Percentiles rank a stretch among this genome's conserved stretches.
These are phyloP conservation scores for Zymoseptoria tritici DNA, from an alignment of 2,329 filamentous ascomycete species.

Conservation along the genomic window DNA sequence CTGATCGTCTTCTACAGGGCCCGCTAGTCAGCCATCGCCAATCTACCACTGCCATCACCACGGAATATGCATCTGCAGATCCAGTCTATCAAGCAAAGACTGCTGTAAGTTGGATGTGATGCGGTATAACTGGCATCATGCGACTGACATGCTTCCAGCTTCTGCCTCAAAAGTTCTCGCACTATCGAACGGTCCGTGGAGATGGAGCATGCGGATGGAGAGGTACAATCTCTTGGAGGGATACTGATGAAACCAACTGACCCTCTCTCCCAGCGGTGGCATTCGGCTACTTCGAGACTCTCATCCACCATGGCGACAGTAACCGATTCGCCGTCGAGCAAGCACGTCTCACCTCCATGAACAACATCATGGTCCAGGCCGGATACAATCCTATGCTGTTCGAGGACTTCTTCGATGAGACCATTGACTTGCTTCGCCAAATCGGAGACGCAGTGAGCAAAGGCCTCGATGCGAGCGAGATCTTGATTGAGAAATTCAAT, in stretches of 20 bases:
- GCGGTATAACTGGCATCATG: conserved; percentile 6
- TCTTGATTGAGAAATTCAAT: conserved; percentile 57
- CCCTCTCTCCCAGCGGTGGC: conserved; percentile 60
- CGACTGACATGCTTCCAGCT: conserved; percentile 44
- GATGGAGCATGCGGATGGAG: conserved; percentile 97
- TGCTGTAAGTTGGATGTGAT: conserved; percentile 51
- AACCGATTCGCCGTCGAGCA: conserved; percentile 62
- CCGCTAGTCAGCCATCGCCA: conserved; percentile 73
- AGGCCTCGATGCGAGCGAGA: conserved; percentile 42
- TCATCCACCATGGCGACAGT: conserved; percentile 61
- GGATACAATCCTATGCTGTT: conserved; percentile 64
- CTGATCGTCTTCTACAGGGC: conserved; percentile 51
- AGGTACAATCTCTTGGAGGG: conserved; percentile 55
- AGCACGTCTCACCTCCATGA: conserved; percentile 63
- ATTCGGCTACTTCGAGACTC: conserved; percentile 85
- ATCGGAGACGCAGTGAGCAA: conserved; percentile 50
- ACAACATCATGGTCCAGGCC: conserved; percentile 59
- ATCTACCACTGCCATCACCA: conserved; percentile 67
- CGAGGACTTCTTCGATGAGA: conserved; percentile 78
- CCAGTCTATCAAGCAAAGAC: conserved; percentile 81
- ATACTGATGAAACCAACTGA: conserved; percentile 19
- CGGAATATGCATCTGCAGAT: conserved; percentile 85
- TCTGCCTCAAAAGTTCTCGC: conserved; percentile 74
- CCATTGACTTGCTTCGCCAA: conserved; percentile 58
- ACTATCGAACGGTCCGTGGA: conserved; percentile 79